A percentile compares a stretch with the other conserved stretches of the same genome.
These are phyloP conservation scores for Hansenula anomala DNA, from an alignment of 1,139 yeast species.

Conservation along the genomic window DNA sequence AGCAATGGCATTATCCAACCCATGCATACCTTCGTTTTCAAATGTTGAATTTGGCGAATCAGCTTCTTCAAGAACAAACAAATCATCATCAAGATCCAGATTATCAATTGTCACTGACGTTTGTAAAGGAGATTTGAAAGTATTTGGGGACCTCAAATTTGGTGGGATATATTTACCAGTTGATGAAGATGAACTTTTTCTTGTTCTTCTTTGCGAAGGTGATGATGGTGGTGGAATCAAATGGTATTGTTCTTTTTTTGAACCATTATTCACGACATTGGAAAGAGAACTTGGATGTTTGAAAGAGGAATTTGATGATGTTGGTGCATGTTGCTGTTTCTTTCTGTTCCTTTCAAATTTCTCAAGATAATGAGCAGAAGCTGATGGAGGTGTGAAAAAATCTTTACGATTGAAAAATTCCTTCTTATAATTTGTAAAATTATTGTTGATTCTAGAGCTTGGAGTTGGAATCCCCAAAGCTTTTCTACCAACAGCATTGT, in stretches of 20 bases:
- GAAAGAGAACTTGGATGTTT: too few relatives aligned
- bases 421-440: constrained; percentile 29
- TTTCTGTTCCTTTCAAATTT: constrained; percentile 45
- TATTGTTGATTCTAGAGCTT: constrained; percentile 32
- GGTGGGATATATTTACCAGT: constrained; percentile 70
- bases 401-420: constrained; percentile 57
- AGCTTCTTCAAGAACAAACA: constrained; percentile 38
- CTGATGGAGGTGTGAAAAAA: constrained; percentile 74
- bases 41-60: constrained; percentile 23
- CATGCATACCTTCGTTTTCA: constrained; percentile 11
- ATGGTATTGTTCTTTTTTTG: constrained; percentile 12
- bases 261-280: constrained; percentile 15
- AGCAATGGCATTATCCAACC: constrained; percentile 8
- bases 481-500: constrained; percentile 44
- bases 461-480: constrained; percentile 63
- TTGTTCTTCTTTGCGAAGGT: constrained; percentile 14
- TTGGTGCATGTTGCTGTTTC: constrained; percentile 2
- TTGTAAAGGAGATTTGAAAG: constrained; percentile 23
- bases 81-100: constrained; percentile 32
- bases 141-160: constrained; percentile 42
- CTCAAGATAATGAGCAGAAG: constrained; percentile 66
- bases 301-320: too few relatives aligned
- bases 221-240: constrained; percentile 6
- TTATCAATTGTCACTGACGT: constrained; percentile 25
- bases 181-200: constrained; percentile 23